A percentile compares a stretch with the other conserved stretches of the same genome.
Conservation (phyloP, 2,329 filamentous ascomycete genomes). For the Pyrenophora graminea region DNA sequence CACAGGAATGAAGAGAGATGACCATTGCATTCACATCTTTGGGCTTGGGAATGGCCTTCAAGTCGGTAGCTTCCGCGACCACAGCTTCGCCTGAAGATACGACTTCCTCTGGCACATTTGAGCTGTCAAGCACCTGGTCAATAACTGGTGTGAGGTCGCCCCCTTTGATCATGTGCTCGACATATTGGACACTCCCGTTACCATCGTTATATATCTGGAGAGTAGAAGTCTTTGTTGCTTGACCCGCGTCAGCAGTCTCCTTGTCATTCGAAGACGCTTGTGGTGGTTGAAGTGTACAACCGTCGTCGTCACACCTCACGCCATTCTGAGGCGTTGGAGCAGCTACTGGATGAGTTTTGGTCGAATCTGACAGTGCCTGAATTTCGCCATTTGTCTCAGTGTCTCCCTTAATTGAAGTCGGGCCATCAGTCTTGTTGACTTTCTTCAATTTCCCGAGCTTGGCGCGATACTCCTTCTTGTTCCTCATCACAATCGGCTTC, state of each 20-base stretch:
- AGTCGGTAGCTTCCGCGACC: slow-evolving; percentile 29
- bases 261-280: background rate
- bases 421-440: slow-evolving; percentile 36
- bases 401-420: background rate
- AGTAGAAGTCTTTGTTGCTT: slow-evolving; percentile 34
- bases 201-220: slow-evolving; percentile 59
- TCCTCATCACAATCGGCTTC: slow-evolving; percentile 73
- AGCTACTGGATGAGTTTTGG: background rate
- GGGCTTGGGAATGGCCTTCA: slow-evolving; percentile 36
- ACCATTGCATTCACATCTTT: slow-evolving; percentile 68
- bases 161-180: slow-evolving; percentile 73
- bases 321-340: slow-evolving; percentile 5
- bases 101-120: slow-evolving; percentile 32
- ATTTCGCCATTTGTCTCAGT: background rate
- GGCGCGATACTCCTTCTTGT: slow-evolving; percentile 77
- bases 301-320: slow-evolving; percentile 13
- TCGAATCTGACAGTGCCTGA: background rate
- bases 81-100: slow-evolving; percentile 26
- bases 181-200: slow-evolving; percentile 74
- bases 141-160: slow-evolving; percentile 73
- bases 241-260: background rate
- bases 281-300: slow-evolving; percentile 2
- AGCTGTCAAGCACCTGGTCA: slow-evolving; percentile 60
- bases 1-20: slow-evolving; percentile 94
- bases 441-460: slow-evolving; percentile 49